A percentile compares a stretch with the other conserved stretches of the same genome.
These are phyloP conservation scores for Coniophora puteana DNA, from an alignment of 1,284 basidiomycete species.

Conservation along the genomic window DNA sequence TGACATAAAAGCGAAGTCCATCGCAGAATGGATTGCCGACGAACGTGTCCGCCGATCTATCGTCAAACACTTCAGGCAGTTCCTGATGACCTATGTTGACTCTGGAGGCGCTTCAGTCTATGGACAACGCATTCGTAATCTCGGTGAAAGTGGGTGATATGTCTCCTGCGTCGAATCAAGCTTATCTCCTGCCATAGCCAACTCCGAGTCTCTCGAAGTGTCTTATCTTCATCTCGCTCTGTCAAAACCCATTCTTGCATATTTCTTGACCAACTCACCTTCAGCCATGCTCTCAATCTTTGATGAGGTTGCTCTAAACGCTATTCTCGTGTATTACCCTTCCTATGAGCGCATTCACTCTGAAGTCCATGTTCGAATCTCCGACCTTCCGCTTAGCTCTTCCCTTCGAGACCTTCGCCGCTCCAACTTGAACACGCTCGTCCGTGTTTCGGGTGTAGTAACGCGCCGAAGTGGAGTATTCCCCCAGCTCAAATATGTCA, in stretches of 20 bases:
- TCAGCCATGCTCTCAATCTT: conserved; percentile 92
- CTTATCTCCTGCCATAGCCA: conserved; percentile 51
- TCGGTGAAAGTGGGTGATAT: conserved; percentile 83
- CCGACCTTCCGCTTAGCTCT: conserved; percentile 86
- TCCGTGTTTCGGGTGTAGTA: conserved; percentile 96
- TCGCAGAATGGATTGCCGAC: conserved; percentile 95
- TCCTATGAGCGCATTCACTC: conserved; percentile 96
- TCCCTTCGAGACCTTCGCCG: conserved; percentile 94
- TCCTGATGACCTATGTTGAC: conserved; percentile 95
- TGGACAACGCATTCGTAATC: conserved; percentile 87
- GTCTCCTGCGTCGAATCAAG: background rate
- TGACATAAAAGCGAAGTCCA: conserved; percentile 96
- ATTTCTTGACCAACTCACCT: conserved; percentile 95
- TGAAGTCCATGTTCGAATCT: conserved; percentile 96
- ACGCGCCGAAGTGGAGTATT: conserved; percentile 96
- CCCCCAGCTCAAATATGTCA: conserved; percentile 98
- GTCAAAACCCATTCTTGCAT: conserved; percentile 93
- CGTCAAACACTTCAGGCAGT: conserved; percentile 90
- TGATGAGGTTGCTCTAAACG: conserved; percentile 92
- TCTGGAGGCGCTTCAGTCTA: conserved; percentile 91
- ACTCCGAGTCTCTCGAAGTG: conserved; percentile 96
- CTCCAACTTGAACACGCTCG: conserved; percentile 90
- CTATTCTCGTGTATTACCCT: conserved; percentile 94
- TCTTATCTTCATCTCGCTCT: conserved; percentile 91
- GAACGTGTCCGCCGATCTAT: conserved; percentile 90